Percentiles rank a stretch among this genome's conserved stretches.
Evolutionary conservation across 169 alveolate genomes (phyloP).

Genomic region (Hepatocystis sp.): DNA sequence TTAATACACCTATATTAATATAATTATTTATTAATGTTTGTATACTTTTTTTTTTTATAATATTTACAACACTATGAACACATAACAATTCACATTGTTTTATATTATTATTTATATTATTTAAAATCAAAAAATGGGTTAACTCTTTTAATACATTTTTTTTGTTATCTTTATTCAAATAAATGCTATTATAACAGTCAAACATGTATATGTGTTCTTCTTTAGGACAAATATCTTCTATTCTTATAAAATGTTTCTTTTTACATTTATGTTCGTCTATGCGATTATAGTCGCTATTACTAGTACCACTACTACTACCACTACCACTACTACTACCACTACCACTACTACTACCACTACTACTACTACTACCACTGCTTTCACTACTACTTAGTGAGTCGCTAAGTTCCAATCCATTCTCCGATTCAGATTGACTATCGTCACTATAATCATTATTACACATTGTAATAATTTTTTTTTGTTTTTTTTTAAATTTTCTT

Average conservation of each 20-base stretch:
- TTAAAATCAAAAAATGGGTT: conserved; percentile 84
- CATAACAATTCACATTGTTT: conserved; percentile 83
- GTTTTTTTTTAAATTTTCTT: conserved; percentile 15
- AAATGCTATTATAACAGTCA: conserved; percentile 63
- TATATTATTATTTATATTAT: conserved; percentile 84
- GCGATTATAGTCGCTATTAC: not conserved
- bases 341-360: not conserved
- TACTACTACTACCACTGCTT: not conserved
- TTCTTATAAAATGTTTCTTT: no score
- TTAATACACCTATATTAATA: conserved; percentile 79
- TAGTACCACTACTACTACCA: not conserved
- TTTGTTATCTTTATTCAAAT: conserved; percentile 36
- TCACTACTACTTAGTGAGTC: not conserved
- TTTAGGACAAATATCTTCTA: not conserved
- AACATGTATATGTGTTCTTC: conserved; percentile 32
- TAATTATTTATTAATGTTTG: conserved; percentile 83
- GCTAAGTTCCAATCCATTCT: not conserved
- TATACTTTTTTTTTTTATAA: conserved; percentile 85
- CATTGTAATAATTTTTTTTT: conserved; percentile 9
- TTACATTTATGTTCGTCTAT: conserved; percentile 5
- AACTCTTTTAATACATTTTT: conserved; percentile 78
- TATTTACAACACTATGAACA: conserved; percentile 86
- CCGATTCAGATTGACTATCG: conserved; percentile 60
- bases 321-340: not conserved
- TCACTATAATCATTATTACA: conserved; percentile 61